A percentile compares a stretch with the other conserved stretches of the same genome.
These are phyloP conservation scores for Scenedesmus sp. DNA, from an alignment of 163 green algal species.

Conservation along the genomic window DNA sequence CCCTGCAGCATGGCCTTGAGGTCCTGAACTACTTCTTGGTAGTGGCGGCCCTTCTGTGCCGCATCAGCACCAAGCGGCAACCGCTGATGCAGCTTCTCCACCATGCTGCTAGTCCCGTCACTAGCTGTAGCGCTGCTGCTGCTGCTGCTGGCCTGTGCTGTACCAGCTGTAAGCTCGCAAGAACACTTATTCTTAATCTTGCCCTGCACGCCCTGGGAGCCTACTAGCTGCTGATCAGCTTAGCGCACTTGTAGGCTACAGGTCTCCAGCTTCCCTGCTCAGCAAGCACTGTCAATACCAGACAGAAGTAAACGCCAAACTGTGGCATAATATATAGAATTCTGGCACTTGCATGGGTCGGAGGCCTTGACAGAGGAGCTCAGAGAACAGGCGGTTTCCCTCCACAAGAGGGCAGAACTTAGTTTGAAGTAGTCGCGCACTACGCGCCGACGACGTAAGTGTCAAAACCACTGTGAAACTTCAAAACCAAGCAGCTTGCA, in stretches of 20 bases:
- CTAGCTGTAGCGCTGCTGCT: background rate
- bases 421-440: background rate
- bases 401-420: background rate
- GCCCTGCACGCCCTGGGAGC: background rate
- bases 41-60: conserved; percentile 1
- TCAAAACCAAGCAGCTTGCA: background rate
- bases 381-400: background rate
- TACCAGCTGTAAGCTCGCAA: background rate
- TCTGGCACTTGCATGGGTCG: background rate
- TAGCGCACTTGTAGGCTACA: background rate
- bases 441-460: background rate
- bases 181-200: background rate
- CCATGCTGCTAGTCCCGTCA: background rate
- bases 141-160: background rate
- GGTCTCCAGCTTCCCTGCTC: background rate
- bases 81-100: conserved; percentile 5
- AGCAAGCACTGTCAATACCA: background rate
- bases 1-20: conserved; percentile 24
- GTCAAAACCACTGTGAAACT: too few relatives aligned
- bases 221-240: background rate
- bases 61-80: background rate
- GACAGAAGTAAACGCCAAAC: too few relatives aligned
- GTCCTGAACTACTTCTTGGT: conserved; percentile 12
- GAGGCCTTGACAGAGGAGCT: background rate
- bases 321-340: too few relatives aligned